Conservation (phyloP, 768 basidiomycete genomes). For the Kwoniella newhampshirensis region DNA sequence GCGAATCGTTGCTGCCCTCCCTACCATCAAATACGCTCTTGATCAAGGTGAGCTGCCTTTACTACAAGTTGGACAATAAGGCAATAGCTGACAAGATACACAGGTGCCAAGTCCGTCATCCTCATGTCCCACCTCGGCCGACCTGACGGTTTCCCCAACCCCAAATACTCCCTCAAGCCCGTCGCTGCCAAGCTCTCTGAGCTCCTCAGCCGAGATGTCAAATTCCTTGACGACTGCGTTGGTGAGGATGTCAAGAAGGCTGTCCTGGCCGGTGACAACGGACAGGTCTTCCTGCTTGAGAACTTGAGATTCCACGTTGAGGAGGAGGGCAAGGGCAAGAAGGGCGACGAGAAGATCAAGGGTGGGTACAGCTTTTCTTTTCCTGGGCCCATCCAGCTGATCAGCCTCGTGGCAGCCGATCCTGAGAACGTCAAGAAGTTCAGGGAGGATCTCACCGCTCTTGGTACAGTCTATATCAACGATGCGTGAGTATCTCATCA, state of each 20-base stretch:
- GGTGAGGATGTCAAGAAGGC: conserved; percentile 79
- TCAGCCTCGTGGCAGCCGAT: conserved; percentile 59
- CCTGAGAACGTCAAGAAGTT: conserved; percentile 75
- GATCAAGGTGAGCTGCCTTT: conserved; percentile 63
- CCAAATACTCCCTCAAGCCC: conserved; percentile 86
- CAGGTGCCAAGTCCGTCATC: conserved; percentile 69
- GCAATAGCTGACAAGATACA: conserved; percentile 8
- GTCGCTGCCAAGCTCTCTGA: conserved; percentile 75
- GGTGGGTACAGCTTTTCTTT: conserved; percentile 52
- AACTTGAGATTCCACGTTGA: conserved; percentile 98
- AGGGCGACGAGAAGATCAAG: conserved; percentile 84
- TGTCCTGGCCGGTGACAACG: conserved; percentile 63
- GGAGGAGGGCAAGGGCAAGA: conserved; percentile 96
- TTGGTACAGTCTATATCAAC: conserved; percentile 97
- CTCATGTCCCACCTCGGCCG: conserved; percentile 99
- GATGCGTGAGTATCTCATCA: conserved; percentile 62
- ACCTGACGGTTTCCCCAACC: conserved; percentile 84
- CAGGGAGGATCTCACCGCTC: conserved; percentile 78
- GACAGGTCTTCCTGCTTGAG: conserved; percentile 80
- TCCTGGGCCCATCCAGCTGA: conserved; percentile 1
- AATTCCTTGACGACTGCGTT: conserved; percentile 80
- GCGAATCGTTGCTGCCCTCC: conserved; percentile 96
- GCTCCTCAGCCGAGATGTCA: conserved; percentile 70
- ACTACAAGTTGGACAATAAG: neutral
- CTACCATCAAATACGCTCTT: conserved; percentile 90